phyloP scores from a whole-genome alignment of 768 basidiomycete genomes.

The Naganishia randhawae region DNA sequence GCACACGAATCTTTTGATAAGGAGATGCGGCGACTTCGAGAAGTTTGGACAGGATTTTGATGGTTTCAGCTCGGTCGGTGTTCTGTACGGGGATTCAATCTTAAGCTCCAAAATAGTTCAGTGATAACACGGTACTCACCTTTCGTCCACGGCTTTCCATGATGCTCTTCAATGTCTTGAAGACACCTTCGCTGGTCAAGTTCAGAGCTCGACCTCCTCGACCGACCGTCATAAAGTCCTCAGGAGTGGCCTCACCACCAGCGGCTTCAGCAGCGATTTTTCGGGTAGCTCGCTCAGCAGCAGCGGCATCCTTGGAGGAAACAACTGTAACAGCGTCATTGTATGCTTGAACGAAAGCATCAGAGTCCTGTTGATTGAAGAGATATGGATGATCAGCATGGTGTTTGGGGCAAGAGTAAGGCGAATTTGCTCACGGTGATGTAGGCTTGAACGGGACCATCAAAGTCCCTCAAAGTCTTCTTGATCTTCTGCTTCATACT shows the following conservation, averaged over 20 bases:
- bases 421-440: conserved; percentile 60
- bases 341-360: conserved; percentile 77
- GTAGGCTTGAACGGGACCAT: conserved; percentile 71
- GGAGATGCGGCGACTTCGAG: conserved; percentile 78
- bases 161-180: conserved; percentile 84
- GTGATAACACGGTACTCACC: conserved; percentile 54
- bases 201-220: conserved; percentile 80
- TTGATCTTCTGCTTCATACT: conserved; percentile 98
- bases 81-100: conserved; percentile 58
- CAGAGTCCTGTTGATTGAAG: conserved; percentile 66
- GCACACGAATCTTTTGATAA: conserved; percentile 90
- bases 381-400: conserved; percentile 2
- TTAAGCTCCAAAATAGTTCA: conserved; percentile 2
- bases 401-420: neutral
- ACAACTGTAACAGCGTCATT: conserved; percentile 52
- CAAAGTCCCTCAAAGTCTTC: conserved; percentile 84
- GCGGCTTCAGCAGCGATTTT: conserved; percentile 43
- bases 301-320: conserved; percentile 44
- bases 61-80: conserved; percentile 92
- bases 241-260: conserved; percentile 36
- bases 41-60: conserved; percentile 80
- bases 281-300: conserved; percentile 51
- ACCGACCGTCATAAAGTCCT: conserved; percentile 81
- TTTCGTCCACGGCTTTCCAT: conserved; percentile 95
- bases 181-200: conserved; percentile 69